Conservation (phyloP, 805 yeast species). For the Starmera quercuum region DNA sequence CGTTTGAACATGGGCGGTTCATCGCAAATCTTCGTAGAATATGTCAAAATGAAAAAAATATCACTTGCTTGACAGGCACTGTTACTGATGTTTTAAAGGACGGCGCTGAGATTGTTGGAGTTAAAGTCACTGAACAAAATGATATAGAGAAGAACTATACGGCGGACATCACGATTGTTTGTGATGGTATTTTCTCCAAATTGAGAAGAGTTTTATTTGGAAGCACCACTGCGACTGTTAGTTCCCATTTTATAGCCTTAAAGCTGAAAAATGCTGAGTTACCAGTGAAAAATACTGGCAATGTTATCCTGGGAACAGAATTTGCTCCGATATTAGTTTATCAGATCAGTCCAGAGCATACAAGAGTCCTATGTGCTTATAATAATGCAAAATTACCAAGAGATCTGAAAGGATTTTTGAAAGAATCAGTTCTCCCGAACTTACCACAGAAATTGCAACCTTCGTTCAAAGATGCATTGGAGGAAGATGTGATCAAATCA, state of each 20-base stretch:
- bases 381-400: conserved; percentile 69
- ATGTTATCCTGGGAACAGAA: conserved; percentile 70
- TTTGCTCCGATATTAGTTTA: conserved; percentile 87
- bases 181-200: conserved; percentile 93
- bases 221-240: conserved; percentile 57
- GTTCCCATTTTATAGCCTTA: conserved; percentile 84
- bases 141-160: conserved; percentile 35
- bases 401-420: conserved; percentile 54
- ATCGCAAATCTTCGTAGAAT: conserved; percentile 65
- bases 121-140: conserved; percentile 45
- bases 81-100: conserved; percentile 62
- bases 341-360: conserved; percentile 75
- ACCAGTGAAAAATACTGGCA: conserved; percentile 76
- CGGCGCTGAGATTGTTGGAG: conserved; percentile 63
- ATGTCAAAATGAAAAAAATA: conserved; percentile 64
- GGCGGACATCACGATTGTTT: conserved; percentile 64
- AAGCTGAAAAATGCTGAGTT: conserved; percentile 66
- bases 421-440: conserved; percentile 50
- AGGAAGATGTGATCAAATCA: conserved; percentile 51
- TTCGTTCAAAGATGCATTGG: conserved; percentile 60
- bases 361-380: conserved; percentile 86
- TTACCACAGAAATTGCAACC: conserved; percentile 62
- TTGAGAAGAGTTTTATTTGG: conserved; percentile 68
- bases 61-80: conserved; percentile 75
- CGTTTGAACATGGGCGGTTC: conserved; percentile 91